These are phyloP conservation scores for Taxawa tesnikishii DNA, from an alignment of 2,329 filamentous ascomycete species.

Conservation along the genomic window DNA sequence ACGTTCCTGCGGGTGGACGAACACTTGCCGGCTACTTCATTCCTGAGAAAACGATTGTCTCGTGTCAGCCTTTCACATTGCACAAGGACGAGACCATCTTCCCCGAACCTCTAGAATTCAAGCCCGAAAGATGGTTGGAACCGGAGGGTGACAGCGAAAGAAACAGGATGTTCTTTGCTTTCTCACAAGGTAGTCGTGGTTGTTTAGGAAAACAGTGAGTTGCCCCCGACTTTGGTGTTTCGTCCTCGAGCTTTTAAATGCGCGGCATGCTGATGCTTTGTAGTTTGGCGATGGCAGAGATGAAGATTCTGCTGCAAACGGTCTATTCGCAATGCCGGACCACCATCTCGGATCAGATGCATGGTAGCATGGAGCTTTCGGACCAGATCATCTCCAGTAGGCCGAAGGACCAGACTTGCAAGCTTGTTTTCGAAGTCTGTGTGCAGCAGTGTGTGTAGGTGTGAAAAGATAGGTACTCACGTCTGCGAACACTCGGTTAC, in stretches of 20 bases:
- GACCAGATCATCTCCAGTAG: slow-evolving; percentile 8
- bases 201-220: slow-evolving; percentile 8
- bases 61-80: slow-evolving; percentile 31
- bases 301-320: slow-evolving; percentile 8
- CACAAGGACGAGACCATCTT: slow-evolving; percentile 35
- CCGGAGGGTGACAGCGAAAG: slow-evolving; percentile 22
- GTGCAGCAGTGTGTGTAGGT: no score
- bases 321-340: slow-evolving; percentile 7
- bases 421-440: slow-evolving; percentile 6
- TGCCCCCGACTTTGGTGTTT: neutral
- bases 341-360: slow-evolving; percentile 1
- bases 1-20: slow-evolving; percentile 29
- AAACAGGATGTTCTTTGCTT: slow-evolving; percentile 20
- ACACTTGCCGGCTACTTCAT: slow-evolving; percentile 18
- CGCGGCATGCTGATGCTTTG: neutral
- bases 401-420: slow-evolving; percentile 7
- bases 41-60: slow-evolving; percentile 33
- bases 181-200: slow-evolving; percentile 7
- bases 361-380: slow-evolving; percentile 6
- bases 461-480: no score
- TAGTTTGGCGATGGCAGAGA: slow-evolving; percentile 9
- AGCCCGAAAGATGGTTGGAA: slow-evolving; percentile 37
- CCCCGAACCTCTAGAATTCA: slow-evolving; percentile 28
- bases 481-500: no score
- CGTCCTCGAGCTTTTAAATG: neutral